Conservation (phyloP, 2,329 filamentous ascomycete genomes). For the Verticillium dahliae region DNA sequence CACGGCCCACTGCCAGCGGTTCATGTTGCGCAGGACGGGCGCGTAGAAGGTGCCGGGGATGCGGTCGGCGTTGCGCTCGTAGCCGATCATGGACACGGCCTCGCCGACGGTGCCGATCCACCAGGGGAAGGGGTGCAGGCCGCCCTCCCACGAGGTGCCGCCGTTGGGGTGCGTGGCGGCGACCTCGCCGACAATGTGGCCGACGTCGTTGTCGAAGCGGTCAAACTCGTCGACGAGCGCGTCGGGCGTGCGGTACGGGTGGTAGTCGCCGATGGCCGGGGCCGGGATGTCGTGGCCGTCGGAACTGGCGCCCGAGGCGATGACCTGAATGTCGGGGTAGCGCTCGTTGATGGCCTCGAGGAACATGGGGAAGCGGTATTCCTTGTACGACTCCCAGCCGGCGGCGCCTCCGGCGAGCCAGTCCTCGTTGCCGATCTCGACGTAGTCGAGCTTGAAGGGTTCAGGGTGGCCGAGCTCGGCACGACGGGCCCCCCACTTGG, state of each 20-base stretch:
- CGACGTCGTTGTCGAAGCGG: slow-evolving; percentile 43
- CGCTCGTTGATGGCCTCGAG: slow-evolving; percentile 48
- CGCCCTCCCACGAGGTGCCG: slow-evolving; percentile 37
- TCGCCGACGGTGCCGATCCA: slow-evolving; percentile 58
- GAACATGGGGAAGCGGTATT: slow-evolving; percentile 53
- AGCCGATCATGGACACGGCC: slow-evolving; percentile 57
- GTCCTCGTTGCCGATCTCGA: slow-evolving; percentile 66
- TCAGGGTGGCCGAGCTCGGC: slow-evolving; percentile 54
- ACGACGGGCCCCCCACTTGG: slow-evolving; percentile 50
- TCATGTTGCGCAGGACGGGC: slow-evolving; percentile 40
- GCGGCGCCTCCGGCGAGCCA: slow-evolving; percentile 44
- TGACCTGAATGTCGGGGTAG: slow-evolving; percentile 52
- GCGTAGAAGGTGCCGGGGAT: slow-evolving; percentile 48
- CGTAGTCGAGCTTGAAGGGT: slow-evolving; percentile 53
- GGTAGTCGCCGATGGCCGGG: slow-evolving; percentile 40
- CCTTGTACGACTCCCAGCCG: slow-evolving; percentile 40
- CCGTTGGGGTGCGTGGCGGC: slow-evolving; percentile 45
- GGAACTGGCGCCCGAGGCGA: slow-evolving; percentile 39
- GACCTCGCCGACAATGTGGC: slow-evolving; percentile 40
- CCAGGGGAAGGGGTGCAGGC: slow-evolving; percentile 42
- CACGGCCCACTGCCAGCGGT: slow-evolving; percentile 44
- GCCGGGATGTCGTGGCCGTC: slow-evolving; percentile 36
- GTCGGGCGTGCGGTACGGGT: slow-evolving; percentile 45
- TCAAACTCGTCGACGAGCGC: slow-evolving; percentile 41
- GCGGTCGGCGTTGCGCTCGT: slow-evolving; percentile 57